phyloP scores from a whole-genome alignment of 257 asterid species.

The Capsicum rhomboideum region DNA sequence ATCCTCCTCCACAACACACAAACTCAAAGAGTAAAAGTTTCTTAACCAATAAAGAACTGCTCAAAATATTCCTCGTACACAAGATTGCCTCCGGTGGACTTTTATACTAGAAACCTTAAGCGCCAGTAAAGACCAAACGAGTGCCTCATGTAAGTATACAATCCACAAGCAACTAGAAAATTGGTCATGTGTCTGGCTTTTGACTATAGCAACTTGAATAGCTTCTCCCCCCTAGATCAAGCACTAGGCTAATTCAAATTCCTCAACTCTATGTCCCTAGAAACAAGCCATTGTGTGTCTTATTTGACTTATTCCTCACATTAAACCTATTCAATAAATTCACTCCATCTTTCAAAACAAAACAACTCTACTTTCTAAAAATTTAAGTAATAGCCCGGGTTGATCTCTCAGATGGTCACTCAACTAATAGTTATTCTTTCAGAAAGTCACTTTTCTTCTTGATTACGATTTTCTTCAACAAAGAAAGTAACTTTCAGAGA shows the following conservation, averaged over 20 bases:
- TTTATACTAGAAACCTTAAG: not conserved
- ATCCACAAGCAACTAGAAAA: conserved; percentile 14
- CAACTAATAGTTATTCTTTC: not conserved
- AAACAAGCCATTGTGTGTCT: not conserved
- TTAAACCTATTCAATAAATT: not conserved
- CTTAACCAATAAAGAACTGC: not conserved
- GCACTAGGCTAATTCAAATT: not conserved
- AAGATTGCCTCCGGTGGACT: not conserved
- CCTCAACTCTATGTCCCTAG: not conserved
- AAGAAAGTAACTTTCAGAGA: not conserved
- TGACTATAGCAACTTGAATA: not conserved
- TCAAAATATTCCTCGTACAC: not conserved
- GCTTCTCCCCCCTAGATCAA: not conserved
- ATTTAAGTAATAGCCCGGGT: not conserved
- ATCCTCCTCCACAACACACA: not conserved
- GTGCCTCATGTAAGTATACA: not conserved
- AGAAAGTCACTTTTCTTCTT: not conserved
- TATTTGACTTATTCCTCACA: not conserved
- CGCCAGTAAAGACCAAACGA: not conserved
- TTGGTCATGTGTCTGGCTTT: not conserved
- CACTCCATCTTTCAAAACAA: not conserved
- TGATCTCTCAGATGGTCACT: not conserved
- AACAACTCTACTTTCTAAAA: not conserved
- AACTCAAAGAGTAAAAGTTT: not conserved
- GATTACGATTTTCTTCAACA: not conserved